These are phyloP conservation scores for Lathyrus tuberosus DNA, from an alignment of 306 rosid genomes.

Conservation along the genomic window DNA sequence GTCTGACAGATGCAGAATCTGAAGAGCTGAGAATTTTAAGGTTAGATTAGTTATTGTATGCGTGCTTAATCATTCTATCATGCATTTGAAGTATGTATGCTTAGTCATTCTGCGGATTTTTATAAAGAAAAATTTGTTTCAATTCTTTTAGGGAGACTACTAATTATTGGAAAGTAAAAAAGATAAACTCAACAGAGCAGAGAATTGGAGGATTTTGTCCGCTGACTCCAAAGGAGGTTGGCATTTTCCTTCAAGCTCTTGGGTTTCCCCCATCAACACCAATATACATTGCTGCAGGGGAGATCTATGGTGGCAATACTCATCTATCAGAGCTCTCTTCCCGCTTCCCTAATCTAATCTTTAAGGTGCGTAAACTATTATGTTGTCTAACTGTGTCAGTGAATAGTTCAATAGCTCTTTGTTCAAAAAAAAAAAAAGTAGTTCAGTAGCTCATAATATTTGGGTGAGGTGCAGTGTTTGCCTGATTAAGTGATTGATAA, in stretches of 20 bases:
- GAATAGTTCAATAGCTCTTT: constrained; percentile 33
- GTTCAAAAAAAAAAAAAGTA: constrained; percentile 16
- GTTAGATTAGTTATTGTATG: constrained; percentile 44
- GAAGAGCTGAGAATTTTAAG: constrained; percentile 92
- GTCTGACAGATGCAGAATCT: constrained; percentile 75
- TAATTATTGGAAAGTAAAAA: constrained; percentile 84
- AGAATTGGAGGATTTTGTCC: constrained; percentile 90
- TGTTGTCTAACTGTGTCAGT: not conserved
- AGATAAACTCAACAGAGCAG: constrained; percentile 81
- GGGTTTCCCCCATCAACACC: constrained; percentile 76
- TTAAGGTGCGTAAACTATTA: constrained; percentile 58
- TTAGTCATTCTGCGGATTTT: not conserved
- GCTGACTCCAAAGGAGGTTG: constrained; percentile 88
- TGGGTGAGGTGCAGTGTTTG: constrained; percentile 33
- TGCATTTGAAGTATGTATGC: constrained; percentile 1
- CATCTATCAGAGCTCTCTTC: constrained; percentile 78
- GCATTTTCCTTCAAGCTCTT: constrained; percentile 86
- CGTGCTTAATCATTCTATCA: constrained; percentile 17
- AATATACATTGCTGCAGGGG: constrained; percentile 93
- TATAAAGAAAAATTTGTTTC: constrained; percentile 25
- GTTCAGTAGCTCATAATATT: constrained; percentile 36
- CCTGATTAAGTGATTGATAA: constrained; percentile 37
- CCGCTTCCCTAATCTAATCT: constrained; percentile 73
- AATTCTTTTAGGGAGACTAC: constrained; percentile 77
- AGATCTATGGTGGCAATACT: constrained; percentile 81